phyloP scores from a whole-genome alignment of 2,329 filamentous ascomycete species.

The Blastomyces emzantsi region DNA sequence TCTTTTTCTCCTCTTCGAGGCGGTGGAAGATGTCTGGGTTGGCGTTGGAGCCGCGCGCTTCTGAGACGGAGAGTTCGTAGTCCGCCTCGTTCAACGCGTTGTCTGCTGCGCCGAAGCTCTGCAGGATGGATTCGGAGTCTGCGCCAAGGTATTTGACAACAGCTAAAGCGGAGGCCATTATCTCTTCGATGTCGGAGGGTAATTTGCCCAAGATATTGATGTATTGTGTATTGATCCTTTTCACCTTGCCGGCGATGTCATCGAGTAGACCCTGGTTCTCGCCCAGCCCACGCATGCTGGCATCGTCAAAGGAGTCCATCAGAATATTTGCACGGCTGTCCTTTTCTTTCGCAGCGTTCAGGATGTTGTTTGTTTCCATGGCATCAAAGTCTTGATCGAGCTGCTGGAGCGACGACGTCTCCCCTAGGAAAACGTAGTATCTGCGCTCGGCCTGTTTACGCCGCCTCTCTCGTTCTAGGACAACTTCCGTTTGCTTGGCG shows the following conservation, averaged over 20 bases:
- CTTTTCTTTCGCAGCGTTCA: conserved; percentile 42
- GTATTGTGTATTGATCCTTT: conserved; percentile 28
- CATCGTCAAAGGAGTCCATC: conserved; percentile 44
- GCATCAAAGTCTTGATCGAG: conserved; percentile 42
- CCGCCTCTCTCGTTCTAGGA: conserved; percentile 46
- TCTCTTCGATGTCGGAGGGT: conserved; percentile 28
- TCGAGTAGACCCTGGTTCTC: conserved; percentile 45
- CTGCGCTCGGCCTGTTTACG: conserved; percentile 47
- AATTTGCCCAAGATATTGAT: conserved; percentile 28
- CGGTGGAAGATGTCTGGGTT: conserved; percentile 35
- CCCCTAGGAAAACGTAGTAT: conserved; percentile 44
- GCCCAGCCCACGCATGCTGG: conserved; percentile 42
- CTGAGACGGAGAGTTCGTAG: conserved; percentile 46
- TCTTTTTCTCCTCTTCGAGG: conserved; percentile 40
- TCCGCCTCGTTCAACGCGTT: conserved; percentile 44
- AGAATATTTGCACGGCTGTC: conserved; percentile 43
- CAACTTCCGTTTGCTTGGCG: conserved; percentile 41
- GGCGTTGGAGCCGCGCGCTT: conserved; percentile 40
- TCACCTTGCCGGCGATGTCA: conserved; percentile 38
- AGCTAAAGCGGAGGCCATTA: conserved; percentile 31
- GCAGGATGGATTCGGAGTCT: conserved; percentile 40
- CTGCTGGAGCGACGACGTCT: conserved; percentile 43
- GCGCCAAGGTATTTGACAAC: conserved; percentile 33
- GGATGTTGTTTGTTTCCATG: conserved; percentile 43
- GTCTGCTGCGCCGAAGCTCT: conserved; percentile 42